phyloP scores from a whole-genome alignment of 805 yeast genomes.

The Torulaspora gathmanii region DNA sequence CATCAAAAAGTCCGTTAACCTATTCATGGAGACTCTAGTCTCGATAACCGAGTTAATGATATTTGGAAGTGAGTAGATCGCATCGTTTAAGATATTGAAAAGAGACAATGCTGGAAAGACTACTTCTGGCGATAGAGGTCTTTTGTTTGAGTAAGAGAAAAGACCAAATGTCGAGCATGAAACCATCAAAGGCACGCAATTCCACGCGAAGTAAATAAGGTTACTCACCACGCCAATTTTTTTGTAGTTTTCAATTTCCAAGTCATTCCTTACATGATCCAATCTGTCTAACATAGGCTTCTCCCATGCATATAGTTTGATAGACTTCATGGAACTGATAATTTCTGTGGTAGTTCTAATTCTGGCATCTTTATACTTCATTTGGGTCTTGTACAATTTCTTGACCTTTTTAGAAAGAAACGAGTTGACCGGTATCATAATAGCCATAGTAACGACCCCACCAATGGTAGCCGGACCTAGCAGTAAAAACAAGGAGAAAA shows the following conservation, averaged over 20 bases:
- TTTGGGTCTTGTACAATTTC: conserved; percentile 47
- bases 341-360: conserved; percentile 57
- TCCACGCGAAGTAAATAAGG: conserved; percentile 53
- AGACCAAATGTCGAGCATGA: conserved; percentile 56
- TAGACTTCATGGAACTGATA: conserved; percentile 54
- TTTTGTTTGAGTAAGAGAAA: conserved; percentile 43
- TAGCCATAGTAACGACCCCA: conserved; percentile 48
- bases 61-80: conserved; percentile 55
- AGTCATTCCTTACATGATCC: conserved; percentile 49
- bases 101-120: conserved; percentile 65
- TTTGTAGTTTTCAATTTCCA: conserved; percentile 50
- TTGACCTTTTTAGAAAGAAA: conserved; percentile 44
- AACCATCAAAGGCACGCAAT: conserved; percentile 59
- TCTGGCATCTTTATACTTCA: conserved; percentile 59
- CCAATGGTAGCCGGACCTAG: conserved; percentile 57
- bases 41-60: conserved; percentile 55
- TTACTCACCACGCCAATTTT: conserved; percentile 48
- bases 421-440: conserved; percentile 58
- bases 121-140: conserved; percentile 60
- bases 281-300: conserved; percentile 53
- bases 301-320: conserved; percentile 70
- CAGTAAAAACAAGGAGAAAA: conserved; percentile 50
- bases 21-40: conserved; percentile 51
- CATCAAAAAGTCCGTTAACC: conserved; percentile 48
- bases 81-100: conserved; percentile 53